Percentiles rank a stretch among this genome's conserved stretches.
phyloP scores from a whole-genome alignment of 345 rosid species.

The Trapa incisa region DNA sequence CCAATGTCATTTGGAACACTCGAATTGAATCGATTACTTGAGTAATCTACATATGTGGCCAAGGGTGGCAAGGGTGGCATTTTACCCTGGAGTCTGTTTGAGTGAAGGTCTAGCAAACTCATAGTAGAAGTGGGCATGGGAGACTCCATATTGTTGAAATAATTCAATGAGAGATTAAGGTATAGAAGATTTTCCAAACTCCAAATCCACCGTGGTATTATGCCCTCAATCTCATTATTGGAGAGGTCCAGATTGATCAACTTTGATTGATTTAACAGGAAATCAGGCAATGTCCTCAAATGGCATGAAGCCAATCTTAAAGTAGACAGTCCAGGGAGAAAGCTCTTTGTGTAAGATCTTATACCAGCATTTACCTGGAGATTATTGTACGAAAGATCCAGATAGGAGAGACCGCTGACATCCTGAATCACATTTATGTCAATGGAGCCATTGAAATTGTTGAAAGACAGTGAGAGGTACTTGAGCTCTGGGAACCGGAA shows the following conservation, averaged over 20 bases:
- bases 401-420: constrained; percentile 16
- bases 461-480: constrained; percentile 23
- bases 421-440: constrained; percentile 12
- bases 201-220: constrained; percentile 36
- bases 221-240: constrained; percentile 24
- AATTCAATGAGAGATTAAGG: constrained; percentile 9
- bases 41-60: constrained; percentile 4
- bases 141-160: neutral
- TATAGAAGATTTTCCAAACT: constrained; percentile 4
- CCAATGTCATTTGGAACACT: constrained; percentile 6
- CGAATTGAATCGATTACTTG: constrained; percentile 5
- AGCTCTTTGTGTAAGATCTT: neutral
- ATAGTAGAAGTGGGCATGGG: neutral
- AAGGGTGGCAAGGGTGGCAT: neutral
- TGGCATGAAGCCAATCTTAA: constrained; percentile 36
- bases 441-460: constrained; percentile 30
- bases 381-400: constrained; percentile 29
- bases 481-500: constrained; percentile 16
- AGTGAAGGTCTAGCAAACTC: constrained; percentile 5
- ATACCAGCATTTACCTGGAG: constrained; percentile 14
- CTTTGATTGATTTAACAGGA: constrained; percentile 16
- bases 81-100: constrained; percentile 8
- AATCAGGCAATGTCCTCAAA: constrained; percentile 19
- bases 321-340: constrained; percentile 10
- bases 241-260: constrained; percentile 25